Base-by-base conservation (phyloP, 768 basidiomycete species). In the Auricularia heimuer region DNA sequence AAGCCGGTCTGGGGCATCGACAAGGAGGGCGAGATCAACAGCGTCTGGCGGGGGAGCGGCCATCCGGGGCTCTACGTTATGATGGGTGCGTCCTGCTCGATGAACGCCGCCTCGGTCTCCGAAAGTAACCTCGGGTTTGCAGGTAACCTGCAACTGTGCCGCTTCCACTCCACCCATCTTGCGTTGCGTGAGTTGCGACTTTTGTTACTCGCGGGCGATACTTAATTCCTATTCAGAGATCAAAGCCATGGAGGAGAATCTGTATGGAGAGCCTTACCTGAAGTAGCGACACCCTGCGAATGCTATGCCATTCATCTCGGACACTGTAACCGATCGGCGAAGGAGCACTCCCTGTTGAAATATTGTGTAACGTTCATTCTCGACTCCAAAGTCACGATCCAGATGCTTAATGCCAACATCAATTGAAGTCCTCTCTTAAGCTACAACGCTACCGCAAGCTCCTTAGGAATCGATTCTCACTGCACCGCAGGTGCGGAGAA, bases 141-240 rank as follows among this genome's bases (percentile, higher is more conserved):
- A 82, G 82, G 84, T 14, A 86, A 86, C 69, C 71, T 89, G 8
- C 83, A 84, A 0, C 67, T 84, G 67, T 83, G 82, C 65, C 79
- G 88, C 0, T 88, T 88, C 79, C 80, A 86, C 72, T 88, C 88
- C 3, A 87, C 82, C 65, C 85, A 85, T 68, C 62, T 88, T 44
- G 87, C 85, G 0, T 76, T 88, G 60, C 85, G 85, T 88, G 70
- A 70, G 86, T 82, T 3, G 3, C 36, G 33, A 60, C n/a, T 11
- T 67, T 63, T 34, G 35, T 35, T 34, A 61, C 64, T 35, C 21
- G 12, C 39, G n/a, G n/a, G 56, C 64, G 66, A 4, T 14, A 54
- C 56, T 60, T 62, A 44, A 39, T 18, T 58, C 3, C 3, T 29
- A 29, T 29, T 58, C 71, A 88, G 87, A 89, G 74, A 88, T 89